Evolutionary conservation across 345 rosid genomes (phyloP).

Genomic region (Boechera divaricarpa): DNA sequence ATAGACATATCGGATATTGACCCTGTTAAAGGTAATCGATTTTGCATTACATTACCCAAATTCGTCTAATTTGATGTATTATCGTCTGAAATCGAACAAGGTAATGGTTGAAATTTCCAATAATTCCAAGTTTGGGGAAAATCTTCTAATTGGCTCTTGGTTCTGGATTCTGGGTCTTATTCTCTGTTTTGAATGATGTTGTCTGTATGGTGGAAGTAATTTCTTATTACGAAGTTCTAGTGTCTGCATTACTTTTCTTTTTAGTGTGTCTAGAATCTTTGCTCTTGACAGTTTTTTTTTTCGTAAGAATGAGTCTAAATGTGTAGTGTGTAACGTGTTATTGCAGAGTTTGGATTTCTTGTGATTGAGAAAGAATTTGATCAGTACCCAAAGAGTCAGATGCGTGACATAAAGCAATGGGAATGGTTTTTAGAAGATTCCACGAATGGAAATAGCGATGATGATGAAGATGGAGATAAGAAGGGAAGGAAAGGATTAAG

Average conservation of each 20-base stretch:
- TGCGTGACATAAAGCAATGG: constrained; percentile 57
- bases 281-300: too few species aligned
- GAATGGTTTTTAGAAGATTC: constrained; percentile 81
- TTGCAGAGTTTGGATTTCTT: constrained; percentile 85
- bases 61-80: background rate
- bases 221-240: too few species aligned
- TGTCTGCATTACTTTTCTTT: too few species aligned
- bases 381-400: constrained; percentile 57
- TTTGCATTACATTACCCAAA: background rate
- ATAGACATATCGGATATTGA: constrained; percentile 48
- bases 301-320: constrained; percentile 10
- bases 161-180: background rate
- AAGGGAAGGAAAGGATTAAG: constrained; percentile 41
- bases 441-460: constrained; percentile 45
- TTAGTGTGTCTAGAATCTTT: too few species aligned
- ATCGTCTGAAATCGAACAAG: background rate
- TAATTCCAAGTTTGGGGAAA: background rate
- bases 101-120: background rate
- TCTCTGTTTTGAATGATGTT: too few species aligned
- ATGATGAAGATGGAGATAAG: constrained; percentile 42
- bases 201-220: too few species aligned
- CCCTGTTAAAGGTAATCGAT: constrained; percentile 64
- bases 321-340: constrained; percentile 5
- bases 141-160: background rate
- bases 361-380: constrained; percentile 79